Percentiles rank a stretch among this genome's conserved stretches.
These are phyloP conservation scores for Ascobolus immersus DNA, from an alignment of 495 filamentous ascomycete genomes.

Conservation along the genomic window DNA sequence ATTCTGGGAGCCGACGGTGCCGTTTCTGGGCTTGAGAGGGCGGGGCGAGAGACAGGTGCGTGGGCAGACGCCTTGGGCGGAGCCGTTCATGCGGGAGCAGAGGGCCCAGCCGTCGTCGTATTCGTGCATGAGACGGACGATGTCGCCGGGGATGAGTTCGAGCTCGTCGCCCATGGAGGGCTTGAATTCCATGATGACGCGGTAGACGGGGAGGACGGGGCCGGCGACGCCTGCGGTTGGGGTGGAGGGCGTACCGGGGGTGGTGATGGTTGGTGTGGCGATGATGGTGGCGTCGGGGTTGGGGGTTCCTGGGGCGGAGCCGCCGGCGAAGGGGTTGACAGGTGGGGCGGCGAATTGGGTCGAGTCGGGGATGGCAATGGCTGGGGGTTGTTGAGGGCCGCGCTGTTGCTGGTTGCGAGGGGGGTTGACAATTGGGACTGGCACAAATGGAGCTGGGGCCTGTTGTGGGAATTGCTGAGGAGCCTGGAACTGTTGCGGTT, in stretches of 20 bases:
- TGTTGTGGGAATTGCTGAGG: background rate
- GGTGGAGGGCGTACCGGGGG: slow-evolving; percentile 24
- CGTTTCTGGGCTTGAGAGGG: slow-evolving; percentile 65
- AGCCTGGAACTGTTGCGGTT: background rate
- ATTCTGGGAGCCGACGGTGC: slow-evolving; percentile 25
- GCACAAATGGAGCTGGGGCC: background rate
- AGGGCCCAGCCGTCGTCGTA: slow-evolving; percentile 99
- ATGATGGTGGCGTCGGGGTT: slow-evolving; percentile 27
- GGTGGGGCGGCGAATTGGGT: background rate
- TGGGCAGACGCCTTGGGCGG: slow-evolving; percentile 75
- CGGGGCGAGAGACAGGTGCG: slow-evolving; percentile 79
- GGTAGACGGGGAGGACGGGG: slow-evolving; percentile 39
- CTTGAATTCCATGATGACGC: slow-evolving; percentile 85
- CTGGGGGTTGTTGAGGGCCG: slow-evolving; percentile 16
- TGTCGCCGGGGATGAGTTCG: slow-evolving; percentile 45
- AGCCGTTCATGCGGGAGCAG: slow-evolving; percentile 71
- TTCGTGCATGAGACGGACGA: slow-evolving; percentile 74
- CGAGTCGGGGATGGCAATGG: slow-evolving; percentile 7
- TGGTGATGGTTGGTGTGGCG: slow-evolving; percentile 28
- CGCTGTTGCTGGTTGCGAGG: slow-evolving; percentile 14
- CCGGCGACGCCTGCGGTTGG: slow-evolving; percentile 29
- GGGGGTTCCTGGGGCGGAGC: slow-evolving; percentile 13
- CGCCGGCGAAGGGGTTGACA: slow-evolving; percentile 8
- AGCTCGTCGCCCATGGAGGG: slow-evolving; percentile 85
- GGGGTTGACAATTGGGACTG: slow-evolving; percentile 16